Conservation (phyloP, 169 alveolate genomes). For the Eimeria tenella region DNA sequence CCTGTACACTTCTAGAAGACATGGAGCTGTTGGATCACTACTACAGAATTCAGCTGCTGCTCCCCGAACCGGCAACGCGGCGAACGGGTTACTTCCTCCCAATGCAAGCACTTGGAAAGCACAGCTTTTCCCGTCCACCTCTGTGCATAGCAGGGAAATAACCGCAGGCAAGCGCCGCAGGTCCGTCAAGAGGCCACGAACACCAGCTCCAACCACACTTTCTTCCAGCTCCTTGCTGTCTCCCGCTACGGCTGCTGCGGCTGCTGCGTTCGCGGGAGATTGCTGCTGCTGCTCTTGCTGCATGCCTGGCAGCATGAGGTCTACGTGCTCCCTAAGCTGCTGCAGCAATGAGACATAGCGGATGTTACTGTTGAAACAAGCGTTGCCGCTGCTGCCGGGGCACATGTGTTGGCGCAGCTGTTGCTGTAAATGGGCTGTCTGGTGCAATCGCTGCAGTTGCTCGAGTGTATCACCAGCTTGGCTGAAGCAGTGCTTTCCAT, state of each 20-base stretch:
- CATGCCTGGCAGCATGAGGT: slow-evolving; percentile 55
- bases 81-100: slow-evolving; percentile 33
- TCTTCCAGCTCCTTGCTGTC: not conserved
- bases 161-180: slow-evolving; percentile 46
- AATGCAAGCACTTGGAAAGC: slow-evolving; percentile 48
- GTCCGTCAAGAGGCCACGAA: slow-evolving; percentile 59
- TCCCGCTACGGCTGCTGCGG: not conserved
- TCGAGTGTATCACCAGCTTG: slow-evolving; percentile 49
- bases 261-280: not conserved
- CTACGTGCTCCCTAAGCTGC: slow-evolving; percentile 59
- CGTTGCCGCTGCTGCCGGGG: slow-evolving; percentile 69
- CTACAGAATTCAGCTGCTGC: slow-evolving; percentile 67
- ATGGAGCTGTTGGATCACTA: slow-evolving; percentile 53
- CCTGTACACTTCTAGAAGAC: slow-evolving; percentile 69
- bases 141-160: slow-evolving; percentile 57
- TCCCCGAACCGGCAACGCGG: slow-evolving; percentile 21
- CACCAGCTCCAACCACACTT: not conserved
- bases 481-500: slow-evolving; percentile 69
- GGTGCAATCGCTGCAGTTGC: slow-evolving; percentile 61
- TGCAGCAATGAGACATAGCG: slow-evolving; percentile 44
- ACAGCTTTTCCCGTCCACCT: slow-evolving; percentile 60
- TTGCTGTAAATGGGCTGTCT: slow-evolving; percentile 27
- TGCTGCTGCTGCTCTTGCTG: slow-evolving; percentile 12
- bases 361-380: slow-evolving; percentile 70
- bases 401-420: slow-evolving; percentile 38